A percentile compares a stretch with the other conserved stretches of the same genome.
Conservation (phyloP, 2,329 filamentous ascomycete species). For the Claviceps sp. region DNA sequence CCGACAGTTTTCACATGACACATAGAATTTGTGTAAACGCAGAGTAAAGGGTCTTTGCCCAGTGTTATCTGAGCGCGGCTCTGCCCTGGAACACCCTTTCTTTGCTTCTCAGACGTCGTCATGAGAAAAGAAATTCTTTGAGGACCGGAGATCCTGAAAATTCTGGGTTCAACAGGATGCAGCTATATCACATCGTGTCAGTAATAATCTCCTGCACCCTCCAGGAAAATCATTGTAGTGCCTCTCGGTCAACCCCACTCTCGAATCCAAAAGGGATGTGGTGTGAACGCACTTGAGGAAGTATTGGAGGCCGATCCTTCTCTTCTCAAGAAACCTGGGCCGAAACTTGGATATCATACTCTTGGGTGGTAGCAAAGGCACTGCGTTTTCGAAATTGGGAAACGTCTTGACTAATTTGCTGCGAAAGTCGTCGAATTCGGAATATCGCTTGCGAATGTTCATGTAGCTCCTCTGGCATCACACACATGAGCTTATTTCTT, state of each 20-base stretch:
- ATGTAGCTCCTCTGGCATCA: constrained; percentile 40
- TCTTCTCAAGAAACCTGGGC: constrained; percentile 71
- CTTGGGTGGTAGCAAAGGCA: constrained; percentile 85
- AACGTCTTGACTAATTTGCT: constrained; percentile 64
- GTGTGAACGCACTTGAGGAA: constrained; percentile 69
- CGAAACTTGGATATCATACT: constrained; percentile 79
- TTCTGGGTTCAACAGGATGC: constrained; percentile 11
- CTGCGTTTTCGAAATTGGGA: constrained; percentile 68
- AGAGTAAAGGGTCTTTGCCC: too few species aligned
- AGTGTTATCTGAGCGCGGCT: too few species aligned
- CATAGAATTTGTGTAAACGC: too few species aligned
- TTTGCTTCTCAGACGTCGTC: constrained; percentile 1
- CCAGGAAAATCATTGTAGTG: too few species aligned
- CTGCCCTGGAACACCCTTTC: not conserved
- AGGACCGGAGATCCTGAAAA: constrained; percentile 13
- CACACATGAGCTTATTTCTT: not conserved
- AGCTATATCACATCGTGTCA: constrained; percentile 8
- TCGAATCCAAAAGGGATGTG: not conserved
- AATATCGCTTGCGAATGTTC: constrained; percentile 63
- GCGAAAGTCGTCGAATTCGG: constrained; percentile 80
- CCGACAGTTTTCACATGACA: too few species aligned
- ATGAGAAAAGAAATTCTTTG: constrained; percentile 12
- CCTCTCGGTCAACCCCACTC: not conserved
- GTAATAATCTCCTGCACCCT: not conserved
- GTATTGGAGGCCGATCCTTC: constrained; percentile 72